Conservation (phyloP, 106 monocot genomes). For the Cymbidium sinense region DNA sequence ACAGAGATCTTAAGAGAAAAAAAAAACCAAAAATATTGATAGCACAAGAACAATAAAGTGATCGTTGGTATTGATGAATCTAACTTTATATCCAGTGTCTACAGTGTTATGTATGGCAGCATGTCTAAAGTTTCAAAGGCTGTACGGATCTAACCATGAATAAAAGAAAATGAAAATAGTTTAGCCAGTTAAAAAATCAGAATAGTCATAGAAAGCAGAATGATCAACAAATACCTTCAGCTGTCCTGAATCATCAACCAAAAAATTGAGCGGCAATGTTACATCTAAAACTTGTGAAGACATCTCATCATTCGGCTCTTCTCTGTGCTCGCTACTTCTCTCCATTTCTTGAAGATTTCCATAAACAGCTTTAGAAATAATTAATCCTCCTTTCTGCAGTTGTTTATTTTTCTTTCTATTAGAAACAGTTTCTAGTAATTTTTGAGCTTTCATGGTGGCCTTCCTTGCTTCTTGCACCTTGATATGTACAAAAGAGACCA, state of each 20-base stretch:
- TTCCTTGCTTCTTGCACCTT: conserved; percentile 75
- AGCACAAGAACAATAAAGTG: neutral
- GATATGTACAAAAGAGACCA: neutral
- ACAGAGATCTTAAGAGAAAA: neutral
- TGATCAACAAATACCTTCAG: conserved; percentile 55
- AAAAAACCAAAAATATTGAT: neutral
- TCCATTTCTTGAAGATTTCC: conserved; percentile 55
- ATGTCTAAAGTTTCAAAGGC: neutral
- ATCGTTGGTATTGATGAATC: neutral
- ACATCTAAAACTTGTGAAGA: conserved; percentile 76
- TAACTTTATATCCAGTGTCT: neutral
- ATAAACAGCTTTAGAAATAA: conserved; percentile 81
- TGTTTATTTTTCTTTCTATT: conserved; percentile 88
- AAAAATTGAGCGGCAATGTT: conserved; percentile 76
- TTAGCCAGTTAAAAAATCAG: neutral
- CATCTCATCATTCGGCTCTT: conserved; percentile 35
- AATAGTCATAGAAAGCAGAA: neutral
- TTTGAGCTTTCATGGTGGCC: conserved; percentile 76
- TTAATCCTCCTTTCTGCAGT: conserved; percentile 62
- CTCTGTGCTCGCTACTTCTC: conserved; percentile 22
- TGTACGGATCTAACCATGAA: neutral
- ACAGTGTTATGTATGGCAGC: neutral
- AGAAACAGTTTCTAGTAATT: conserved; percentile 67
- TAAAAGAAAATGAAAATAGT: neutral
- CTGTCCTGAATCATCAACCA: conserved; percentile 66